Base-by-base conservation (phyloP, 2,329 filamentous ascomycete species). In the Colletotrichum sp. region DNA sequence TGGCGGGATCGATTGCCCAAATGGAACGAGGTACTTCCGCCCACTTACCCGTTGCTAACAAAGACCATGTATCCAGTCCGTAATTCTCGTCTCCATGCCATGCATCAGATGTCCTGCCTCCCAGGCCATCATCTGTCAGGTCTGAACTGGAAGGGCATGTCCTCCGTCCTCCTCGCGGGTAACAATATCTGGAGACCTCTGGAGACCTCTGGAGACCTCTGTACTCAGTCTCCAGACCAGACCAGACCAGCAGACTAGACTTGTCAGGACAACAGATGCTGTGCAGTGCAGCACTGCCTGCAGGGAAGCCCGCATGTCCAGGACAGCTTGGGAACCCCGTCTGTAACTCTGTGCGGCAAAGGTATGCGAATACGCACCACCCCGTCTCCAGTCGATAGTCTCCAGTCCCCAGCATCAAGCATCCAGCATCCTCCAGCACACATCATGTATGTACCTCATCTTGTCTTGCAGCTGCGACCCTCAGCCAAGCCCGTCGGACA, bases 261-360 rank as follows among this genome's bases (percentile, higher is more conserved):
- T 27, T 72, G 55, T 22, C 63, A 64, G 57, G 55, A 44, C 61
- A 68, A 63, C 69, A 52, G 59, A 30, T n/a, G 15, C 48, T 34
- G 72, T 75, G 73, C 73, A 72, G 63, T 75, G 73, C 69, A 72
- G 73, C 73, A 25, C 34, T 48, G 68, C 73, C 34, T 60, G 60
- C 73, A 72, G 63, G 73, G 63, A 60, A 63, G 69, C 55, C 22
- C 25, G 44, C 57, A 61, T 52, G 61, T 66, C 52, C 72, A 52
- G 44, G n/a, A 22, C n/a, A 28, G 34, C 55, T 60, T 36, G 71
- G 32, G 57, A 72, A 55, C 39, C 71, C 71, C 34, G 13, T 70
- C 68, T 44, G 68, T 22, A 27, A 63, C 59, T 67, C 9, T 48
- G 36, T 48, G 32, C 61, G 61, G n/a, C 44, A 52, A 22, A 22